Percentiles rank a stretch among this genome's conserved stretches.
Conservation (phyloP, 2,329 filamentous ascomycete species). For the Periglandula ipomoeae region DNA sequence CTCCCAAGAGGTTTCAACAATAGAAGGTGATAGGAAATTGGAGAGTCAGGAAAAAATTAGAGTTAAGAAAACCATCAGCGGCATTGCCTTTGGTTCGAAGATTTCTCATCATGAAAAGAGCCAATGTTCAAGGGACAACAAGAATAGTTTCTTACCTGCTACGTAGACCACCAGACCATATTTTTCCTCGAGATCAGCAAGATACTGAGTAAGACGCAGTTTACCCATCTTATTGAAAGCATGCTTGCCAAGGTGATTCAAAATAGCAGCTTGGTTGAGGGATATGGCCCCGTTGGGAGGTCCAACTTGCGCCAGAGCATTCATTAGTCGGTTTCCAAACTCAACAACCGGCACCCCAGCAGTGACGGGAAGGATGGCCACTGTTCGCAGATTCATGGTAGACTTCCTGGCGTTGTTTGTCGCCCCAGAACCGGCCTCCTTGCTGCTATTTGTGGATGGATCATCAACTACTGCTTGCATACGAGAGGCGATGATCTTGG, state of each 20-base stretch:
- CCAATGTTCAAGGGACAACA: not conserved
- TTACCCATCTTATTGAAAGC: constrained; percentile 98
- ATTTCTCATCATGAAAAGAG: constrained; percentile 41
- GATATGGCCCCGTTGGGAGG: constrained; percentile 84
- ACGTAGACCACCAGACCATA: constrained; percentile 94
- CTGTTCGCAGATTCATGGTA: constrained; percentile 84
- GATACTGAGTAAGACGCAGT: constrained; percentile 86
- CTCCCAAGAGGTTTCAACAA: no score
- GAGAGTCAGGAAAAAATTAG: constrained; percentile 68
- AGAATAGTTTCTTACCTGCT: constrained; percentile 44
- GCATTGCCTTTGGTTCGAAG: constrained; percentile 38
- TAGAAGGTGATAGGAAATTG: no score
- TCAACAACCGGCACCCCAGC: constrained; percentile 89
- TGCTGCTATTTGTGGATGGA: constrained; percentile 56
- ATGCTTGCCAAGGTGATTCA: constrained; percentile 91
- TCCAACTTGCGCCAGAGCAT: constrained; percentile 81
- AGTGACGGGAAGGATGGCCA: constrained; percentile 85
- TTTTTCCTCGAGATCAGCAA: constrained; percentile 94
- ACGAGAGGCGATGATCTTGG: constrained; percentile 91
- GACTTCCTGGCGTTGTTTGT: constrained; percentile 58
- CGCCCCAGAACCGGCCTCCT: constrained; percentile 52
- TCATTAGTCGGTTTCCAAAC: constrained; percentile 82
- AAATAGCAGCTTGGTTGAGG: constrained; percentile 83
- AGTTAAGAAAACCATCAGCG: constrained; percentile 50
- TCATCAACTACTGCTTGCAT: constrained; percentile 87